A percentile compares a stretch with the other conserved stretches of the same genome.
Conservation (phyloP, 1,284 basidiomycete species). For the Ganoderma boninense region DNA sequence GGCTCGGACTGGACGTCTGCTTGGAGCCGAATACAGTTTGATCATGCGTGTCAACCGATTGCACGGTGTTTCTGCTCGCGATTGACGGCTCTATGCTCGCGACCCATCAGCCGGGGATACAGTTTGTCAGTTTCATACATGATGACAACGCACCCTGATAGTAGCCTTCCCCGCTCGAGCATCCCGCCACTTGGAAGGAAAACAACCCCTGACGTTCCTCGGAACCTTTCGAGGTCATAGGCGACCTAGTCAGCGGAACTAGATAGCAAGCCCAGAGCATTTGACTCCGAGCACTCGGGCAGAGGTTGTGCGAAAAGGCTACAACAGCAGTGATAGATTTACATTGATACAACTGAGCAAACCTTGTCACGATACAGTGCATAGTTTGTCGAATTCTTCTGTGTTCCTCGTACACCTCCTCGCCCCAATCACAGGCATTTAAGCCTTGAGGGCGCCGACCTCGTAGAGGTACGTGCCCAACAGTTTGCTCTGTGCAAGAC, state of each 20-base stretch:
- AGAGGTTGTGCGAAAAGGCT: background rate
- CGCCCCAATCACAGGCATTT: background rate
- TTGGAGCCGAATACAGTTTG: too few relatives aligned
- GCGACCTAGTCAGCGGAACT: background rate
- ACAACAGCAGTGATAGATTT: background rate
- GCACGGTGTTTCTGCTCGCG: too few relatives aligned
- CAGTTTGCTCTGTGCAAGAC: constrained; percentile 66
- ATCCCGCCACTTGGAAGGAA: too few relatives aligned
- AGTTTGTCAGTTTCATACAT: too few relatives aligned
- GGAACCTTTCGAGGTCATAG: background rate
- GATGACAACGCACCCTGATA: too few relatives aligned
- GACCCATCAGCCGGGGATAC: too few relatives aligned
- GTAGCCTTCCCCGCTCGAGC: too few relatives aligned
- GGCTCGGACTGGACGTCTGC: too few relatives aligned
- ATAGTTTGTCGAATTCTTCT: constrained; percentile 1
- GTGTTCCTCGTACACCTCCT: background rate
- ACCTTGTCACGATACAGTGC: constrained; percentile 1
- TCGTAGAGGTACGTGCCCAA: constrained; percentile 89
- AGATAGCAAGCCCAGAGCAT: background rate
- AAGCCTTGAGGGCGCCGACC: constrained; percentile 54
- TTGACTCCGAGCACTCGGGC: background rate
- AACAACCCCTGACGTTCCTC: background rate
- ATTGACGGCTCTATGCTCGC: too few relatives aligned
- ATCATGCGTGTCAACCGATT: too few relatives aligned
- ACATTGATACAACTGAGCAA: constrained; percentile 3